phyloP scores from a whole-genome alignment of 179 eudicot genomes.

The Actinidia chinensis region DNA sequence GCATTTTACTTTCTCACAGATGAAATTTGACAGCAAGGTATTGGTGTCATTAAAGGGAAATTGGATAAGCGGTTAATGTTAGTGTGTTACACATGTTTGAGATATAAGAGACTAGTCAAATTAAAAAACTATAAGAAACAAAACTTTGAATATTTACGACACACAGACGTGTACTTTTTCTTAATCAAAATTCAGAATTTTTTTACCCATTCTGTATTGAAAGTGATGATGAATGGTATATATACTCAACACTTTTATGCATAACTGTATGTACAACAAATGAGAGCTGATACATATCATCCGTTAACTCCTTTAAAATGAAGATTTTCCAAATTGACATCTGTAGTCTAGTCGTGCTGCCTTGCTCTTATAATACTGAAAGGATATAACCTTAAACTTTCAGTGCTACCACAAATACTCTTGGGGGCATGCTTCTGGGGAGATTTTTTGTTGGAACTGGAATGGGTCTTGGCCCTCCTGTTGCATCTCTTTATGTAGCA shows the following conservation, averaged over 20 bases:
- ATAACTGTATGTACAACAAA: neutral
- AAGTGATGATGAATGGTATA: neutral
- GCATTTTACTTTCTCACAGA: neutral
- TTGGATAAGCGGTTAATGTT: no score
- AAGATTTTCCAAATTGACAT: neutral
- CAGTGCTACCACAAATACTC: conserved; percentile 65
- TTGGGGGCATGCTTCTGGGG: conserved; percentile 80
- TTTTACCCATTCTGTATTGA: no score
- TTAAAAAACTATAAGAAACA: neutral
- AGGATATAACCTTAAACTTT: conserved; percentile 8
- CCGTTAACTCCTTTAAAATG: neutral
- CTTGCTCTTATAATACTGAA: neutral
- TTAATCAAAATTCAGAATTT: neutral
- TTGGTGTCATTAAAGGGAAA: no score
- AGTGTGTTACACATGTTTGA: neutral
- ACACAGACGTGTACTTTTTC: no score
- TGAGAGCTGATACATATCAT: conserved; percentile 8
- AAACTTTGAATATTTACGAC: neutral
- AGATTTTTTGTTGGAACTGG: conserved; percentile 87
- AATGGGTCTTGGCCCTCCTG: conserved; percentile 91
- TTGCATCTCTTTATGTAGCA: conserved; percentile 83
- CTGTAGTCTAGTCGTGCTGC: neutral
- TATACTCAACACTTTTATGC: neutral
- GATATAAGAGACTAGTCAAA: neutral
- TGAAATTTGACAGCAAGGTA: neutral